Percentiles rank a stretch among this genome's conserved stretches.
Evolutionary conservation across 495 filamentous ascomycete genomes (phyloP).

Genomic region (Bombardia bombarda): DNA sequence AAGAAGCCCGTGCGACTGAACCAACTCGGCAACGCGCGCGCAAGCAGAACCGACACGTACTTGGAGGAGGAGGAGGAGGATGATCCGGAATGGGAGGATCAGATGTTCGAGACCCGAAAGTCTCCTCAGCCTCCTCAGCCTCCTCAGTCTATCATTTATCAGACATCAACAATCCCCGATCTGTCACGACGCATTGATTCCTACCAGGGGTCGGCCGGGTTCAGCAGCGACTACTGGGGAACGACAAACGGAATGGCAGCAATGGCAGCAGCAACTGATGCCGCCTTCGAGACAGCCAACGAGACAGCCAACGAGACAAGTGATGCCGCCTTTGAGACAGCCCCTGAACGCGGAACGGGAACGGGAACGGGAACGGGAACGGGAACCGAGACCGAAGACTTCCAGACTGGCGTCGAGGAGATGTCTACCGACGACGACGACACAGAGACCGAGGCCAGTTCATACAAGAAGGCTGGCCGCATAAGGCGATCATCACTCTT

Average conservation of each 20-base stretch:
- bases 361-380: too few relatives aligned
- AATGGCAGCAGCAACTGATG: conserved; percentile 74
- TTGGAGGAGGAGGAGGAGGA: conserved; percentile 53
- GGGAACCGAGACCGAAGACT: conserved; percentile 91
- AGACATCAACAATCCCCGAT: too few relatives aligned
- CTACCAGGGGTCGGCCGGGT: conserved; percentile 7
- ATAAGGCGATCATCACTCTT: conserved; percentile 27
- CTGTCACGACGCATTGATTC: conserved; percentile 4
- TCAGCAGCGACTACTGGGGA: conserved; percentile 56
- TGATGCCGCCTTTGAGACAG: conserved; percentile 80
- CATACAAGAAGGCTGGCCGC: conserved; percentile 35
- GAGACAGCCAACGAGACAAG: conserved; percentile 81
- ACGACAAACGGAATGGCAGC: too few relatives aligned
- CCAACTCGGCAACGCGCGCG: conserved; percentile 70
- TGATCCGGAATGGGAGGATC: conserved; percentile 88
- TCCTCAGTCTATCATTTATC: too few relatives aligned
- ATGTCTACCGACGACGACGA: conserved; percentile 67
- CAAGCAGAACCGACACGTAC: conserved; percentile 65
- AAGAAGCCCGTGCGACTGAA: conserved; percentile 69
- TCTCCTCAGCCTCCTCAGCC: too few relatives aligned
- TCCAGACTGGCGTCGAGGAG: conserved; percentile 85
- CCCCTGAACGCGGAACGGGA: conserved; percentile 69
- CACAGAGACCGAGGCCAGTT: conserved; percentile 75
- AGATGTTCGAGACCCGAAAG: conserved; percentile 15
- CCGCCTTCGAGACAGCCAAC: conserved; percentile 79